Conservation (phyloP, 2,329 filamentous ascomycete genomes). For the Botryotinia globosa region DNA sequence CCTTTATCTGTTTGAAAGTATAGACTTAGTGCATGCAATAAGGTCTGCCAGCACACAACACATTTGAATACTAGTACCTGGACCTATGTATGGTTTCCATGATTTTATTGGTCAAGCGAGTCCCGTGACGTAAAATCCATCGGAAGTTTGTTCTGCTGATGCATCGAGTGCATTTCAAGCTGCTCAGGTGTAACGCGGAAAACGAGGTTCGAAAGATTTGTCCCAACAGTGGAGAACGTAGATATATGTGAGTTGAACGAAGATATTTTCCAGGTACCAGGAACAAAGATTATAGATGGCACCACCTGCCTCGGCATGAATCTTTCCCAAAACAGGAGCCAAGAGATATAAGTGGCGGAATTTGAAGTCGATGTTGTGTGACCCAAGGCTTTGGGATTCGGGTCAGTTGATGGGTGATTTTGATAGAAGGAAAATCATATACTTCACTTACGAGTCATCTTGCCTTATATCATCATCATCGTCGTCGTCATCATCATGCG, state of each 20-base stretch:
- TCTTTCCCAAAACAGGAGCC: background rate
- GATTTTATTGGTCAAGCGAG: background rate
- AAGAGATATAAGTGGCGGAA: background rate
- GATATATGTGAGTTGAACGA: background rate
- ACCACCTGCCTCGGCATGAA: background rate
- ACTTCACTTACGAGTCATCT: background rate
- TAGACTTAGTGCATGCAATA: background rate
- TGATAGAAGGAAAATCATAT: background rate
- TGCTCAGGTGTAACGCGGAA: background rate
- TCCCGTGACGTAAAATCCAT: constrained; percentile 6
- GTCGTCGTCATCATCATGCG: background rate
- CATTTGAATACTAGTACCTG: background rate
- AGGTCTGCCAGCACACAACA: constrained; percentile 10
- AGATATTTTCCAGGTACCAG: constrained; percentile 16
- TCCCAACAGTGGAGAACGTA: background rate
- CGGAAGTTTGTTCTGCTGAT: background rate
- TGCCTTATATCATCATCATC: background rate
- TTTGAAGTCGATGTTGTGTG: background rate
- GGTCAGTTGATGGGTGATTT: constrained; percentile 4
- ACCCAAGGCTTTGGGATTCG: constrained; percentile 5
- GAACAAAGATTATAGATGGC: constrained; percentile 13
- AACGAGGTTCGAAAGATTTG: background rate
- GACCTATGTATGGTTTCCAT: no score
- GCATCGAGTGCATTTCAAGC: background rate
- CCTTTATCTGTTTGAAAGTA: background rate